phyloP scores from a whole-genome alignment of 2,329 filamentous ascomycete species.

The Annulohypoxylon truncatum region DNA sequence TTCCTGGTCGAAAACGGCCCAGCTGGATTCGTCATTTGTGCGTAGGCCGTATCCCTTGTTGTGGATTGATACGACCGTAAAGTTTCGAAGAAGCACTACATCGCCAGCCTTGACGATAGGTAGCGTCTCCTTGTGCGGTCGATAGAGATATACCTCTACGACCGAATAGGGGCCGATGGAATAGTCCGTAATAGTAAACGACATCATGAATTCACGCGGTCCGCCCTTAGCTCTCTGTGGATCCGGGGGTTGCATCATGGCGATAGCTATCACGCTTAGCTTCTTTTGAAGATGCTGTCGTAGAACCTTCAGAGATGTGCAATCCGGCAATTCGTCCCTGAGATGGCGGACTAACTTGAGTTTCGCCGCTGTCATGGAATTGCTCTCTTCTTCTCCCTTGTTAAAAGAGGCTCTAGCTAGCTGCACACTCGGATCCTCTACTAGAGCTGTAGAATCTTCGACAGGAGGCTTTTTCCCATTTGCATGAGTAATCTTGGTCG shows the following conservation, averaged over 20 bases:
- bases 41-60: slow-evolving; percentile 67
- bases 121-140: slow-evolving; percentile 67
- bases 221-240: slow-evolving; percentile 67
- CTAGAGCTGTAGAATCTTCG: slow-evolving; percentile 29
- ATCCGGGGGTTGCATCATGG: slow-evolving; percentile 61
- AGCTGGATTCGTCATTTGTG: slow-evolving; percentile 67
- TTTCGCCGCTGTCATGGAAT: slow-evolving; percentile 55
- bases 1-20: slow-evolving; percentile 69
- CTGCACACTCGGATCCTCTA: slow-evolving; percentile 43
- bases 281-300: slow-evolving; percentile 61
- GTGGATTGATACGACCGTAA: slow-evolving; percentile 65
- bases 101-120: slow-evolving; percentile 68
- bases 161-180: slow-evolving; percentile 63
- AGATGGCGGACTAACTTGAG: slow-evolving; percentile 60
- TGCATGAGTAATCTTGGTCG: slow-evolving; percentile 15
- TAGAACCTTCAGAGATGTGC: slow-evolving; percentile 63
- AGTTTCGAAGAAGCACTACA: slow-evolving; percentile 67
- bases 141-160: slow-evolving; percentile 67
- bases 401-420: slow-evolving; percentile 45
- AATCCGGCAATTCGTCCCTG: slow-evolving; percentile 64
- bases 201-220: slow-evolving; percentile 69
- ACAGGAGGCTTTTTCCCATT: slow-evolving; percentile 23
- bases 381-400: slow-evolving; percentile 48
- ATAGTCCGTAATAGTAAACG: slow-evolving; percentile 68
- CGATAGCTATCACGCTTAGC: slow-evolving; percentile 67